Evolutionary conservation across 2,329 filamentous ascomycete genomes (phyloP), one percentile per base, ranked within the genome.

Genomic region (Apiospora phragmitis): DNA sequence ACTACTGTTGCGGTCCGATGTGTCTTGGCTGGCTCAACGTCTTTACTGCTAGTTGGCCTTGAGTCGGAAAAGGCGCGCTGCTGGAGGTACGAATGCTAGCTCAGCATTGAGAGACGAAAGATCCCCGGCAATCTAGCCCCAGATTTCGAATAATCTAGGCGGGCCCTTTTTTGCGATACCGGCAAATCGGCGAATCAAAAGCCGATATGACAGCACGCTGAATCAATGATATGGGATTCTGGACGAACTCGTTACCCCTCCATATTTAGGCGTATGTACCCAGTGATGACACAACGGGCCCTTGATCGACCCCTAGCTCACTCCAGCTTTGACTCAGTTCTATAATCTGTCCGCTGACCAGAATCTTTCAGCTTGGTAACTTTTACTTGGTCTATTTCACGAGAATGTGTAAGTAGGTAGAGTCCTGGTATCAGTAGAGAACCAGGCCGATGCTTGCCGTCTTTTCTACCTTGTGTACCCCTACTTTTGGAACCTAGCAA

Each of bases 101-200:
- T 11, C 32, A 62, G 55, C 55, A 62, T 38, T 62, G 55, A 62
- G 32, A 62, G 38, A 32, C 43, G 32, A 11, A 62, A 21, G 51
- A 35, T 59, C 55, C 55, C 55, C 55, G 18, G 55, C 32, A 38
- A 38, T 21, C 29, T 62, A n/a, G 55, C 55, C 55, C 55, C 55
- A 62, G 55, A 68, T 67, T 65, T 67, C 69, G 69, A 70, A 68
- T 67, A 43, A 32, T 49, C 32, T 41, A 35, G 67, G 69, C 51
- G 69, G 69, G 59, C 42, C 69, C 7, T 41, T 59, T 67, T 67
- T 42, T 70, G 55, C 55, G 62, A 49, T 49, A 47, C 69, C 69
- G 69, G 69, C 65, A n/a, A 55, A n/a, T 70, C 69, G 69, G 69
- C 69, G 69, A 70, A 70, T 70, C 32, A 67, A 43, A 68, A 47